Base-by-base conservation (phyloP, 768 basidiomycete genomes). In the Hydnomerulius pinastri region DNA sequence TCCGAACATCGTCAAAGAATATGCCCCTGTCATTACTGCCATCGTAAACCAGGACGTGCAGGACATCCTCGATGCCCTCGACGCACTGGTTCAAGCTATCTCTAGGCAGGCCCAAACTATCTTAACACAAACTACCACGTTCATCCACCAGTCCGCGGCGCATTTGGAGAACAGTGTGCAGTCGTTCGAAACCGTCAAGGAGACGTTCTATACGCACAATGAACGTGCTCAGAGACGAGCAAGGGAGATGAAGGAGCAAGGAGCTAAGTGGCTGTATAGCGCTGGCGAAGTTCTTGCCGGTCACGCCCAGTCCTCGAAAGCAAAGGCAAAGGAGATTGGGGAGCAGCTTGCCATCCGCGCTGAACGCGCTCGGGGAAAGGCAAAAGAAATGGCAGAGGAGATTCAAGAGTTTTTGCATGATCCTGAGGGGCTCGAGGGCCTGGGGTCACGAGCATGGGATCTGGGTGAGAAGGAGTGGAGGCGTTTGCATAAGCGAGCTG, bases 11-110 rank as follows among this genome's bases (percentile, higher is more conserved):
- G 60, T 82, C 36, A 82, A 80, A 32, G 70, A 72, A 32, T 77
- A 73, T 37, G 70, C 75, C 45, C 76, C 75, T 39, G 73, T 73
- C 11, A 62, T 77, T 20, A 60, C 74, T 2, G 69, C 76, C 6
- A 68, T 68, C n/a, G 65, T 83, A 18, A 73, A 73, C 8, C 73
- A 69, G 44, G 85, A 86, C 49, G 64, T 84, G 43, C 71, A 76
- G 18, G 84, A 85, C 54, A 70, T 86, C 17, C 62, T 80, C 28
- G 78, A 79, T 21, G 82, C 81, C 4, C 71, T 87, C 25, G 85
- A 87, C 55, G 80, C 76, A 1, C 73, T 87, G 29, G 67, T 77
- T 51, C 69, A 66, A 27, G 76, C 76, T 36, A 76, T 86, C 45
- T 74, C 73, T 10, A 71, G 69, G 43, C 82, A 85, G 51, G 66